Conservation (phyloP, 768 basidiomycete genomes). For the Mycena latifolia region DNA sequence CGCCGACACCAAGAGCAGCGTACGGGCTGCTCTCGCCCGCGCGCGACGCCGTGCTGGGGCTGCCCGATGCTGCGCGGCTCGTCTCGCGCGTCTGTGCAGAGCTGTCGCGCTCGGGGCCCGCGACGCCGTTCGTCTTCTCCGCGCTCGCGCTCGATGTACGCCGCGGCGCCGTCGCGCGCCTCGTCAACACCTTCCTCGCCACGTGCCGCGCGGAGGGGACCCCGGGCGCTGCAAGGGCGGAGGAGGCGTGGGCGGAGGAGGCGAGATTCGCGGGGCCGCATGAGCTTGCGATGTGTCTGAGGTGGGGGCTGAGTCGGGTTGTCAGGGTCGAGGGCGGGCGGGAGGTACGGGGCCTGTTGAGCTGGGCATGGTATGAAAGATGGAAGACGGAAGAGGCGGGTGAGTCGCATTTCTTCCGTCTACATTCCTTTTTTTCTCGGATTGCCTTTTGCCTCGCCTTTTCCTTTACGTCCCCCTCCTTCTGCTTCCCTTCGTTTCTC, state of each 20-base stretch:
- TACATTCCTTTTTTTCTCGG: not conserved
- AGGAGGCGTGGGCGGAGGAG: conserved; percentile 80
- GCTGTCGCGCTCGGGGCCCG: conserved; percentile 65
- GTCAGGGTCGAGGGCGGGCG: conserved; percentile 76
- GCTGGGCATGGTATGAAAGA: conserved; percentile 86
- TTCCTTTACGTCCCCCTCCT: too few species aligned
- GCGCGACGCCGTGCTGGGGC: conserved; percentile 64
- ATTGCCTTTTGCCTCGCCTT: not conserved
- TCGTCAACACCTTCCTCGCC: conserved; percentile 71
- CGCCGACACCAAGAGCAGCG: not conserved
- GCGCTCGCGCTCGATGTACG: conserved; percentile 74
- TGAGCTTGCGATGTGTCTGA: conserved; percentile 90
- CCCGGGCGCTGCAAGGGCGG: conserved; percentile 59
- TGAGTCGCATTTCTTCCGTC: conserved; percentile 49
- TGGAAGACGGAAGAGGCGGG: conserved; percentile 90
- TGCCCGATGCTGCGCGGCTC: conserved; percentile 64
- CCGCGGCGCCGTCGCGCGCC: conserved; percentile 61
- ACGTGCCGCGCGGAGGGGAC: conserved; percentile 42
- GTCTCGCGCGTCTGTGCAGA: conserved; percentile 63
- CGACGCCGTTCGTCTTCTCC: conserved; percentile 79
- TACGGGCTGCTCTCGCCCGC: conserved; percentile 70
- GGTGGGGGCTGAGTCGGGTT: conserved; percentile 91
- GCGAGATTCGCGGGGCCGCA: conserved; percentile 87
- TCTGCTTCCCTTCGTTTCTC: not conserved
- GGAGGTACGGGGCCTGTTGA: conserved; percentile 85